Base-by-base conservation (phyloP, 495 filamentous ascomycete genomes). In the Lindgomyces ingoldianus region DNA sequence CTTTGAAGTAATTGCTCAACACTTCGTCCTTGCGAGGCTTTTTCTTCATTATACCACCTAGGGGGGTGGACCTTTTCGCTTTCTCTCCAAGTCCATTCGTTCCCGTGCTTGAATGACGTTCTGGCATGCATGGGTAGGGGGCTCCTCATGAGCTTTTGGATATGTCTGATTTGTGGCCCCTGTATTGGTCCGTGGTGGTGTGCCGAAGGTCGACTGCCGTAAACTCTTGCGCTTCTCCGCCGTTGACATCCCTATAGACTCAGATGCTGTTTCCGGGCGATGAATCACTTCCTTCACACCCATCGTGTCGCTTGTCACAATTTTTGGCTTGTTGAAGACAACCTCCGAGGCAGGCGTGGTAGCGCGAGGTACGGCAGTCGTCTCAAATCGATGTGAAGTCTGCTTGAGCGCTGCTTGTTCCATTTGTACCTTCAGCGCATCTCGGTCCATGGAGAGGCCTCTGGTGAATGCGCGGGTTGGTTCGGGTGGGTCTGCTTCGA, bases 31-130 rank as follows among this genome's bases (percentile, higher is more conserved):
- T 57, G 21, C 39, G n/a, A 21, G 18, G 54, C 39, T 46, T 16
- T 26, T 50, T 21, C 51, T 33, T 62, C 10, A 41, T n/a, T 26
- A 51, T 44, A 48, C 41, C n/a, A 46, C 41, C 9, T 16, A 8
- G n/a, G n/a, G n/a, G 12, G 39, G 44, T 46, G 42, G 51, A 54
- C n/a, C 26, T 39, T 33, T 69, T 65, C 49, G 12, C 53, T 57
- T 52, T 24, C 2, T 41, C 33, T 44, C 58, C 12, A 22, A 21
- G 1, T 54, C 44, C 24, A 60, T 19, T 30, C 4, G 12, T 12
- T 67, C 62, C 24, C 67, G 67, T 29, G 33, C 65, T 74, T 36
- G 64, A 44, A 45, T 30, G 27, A 44, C 64, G 50, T 63, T 36
- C 41, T 33, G 65, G 44, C 26, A 24, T 9, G 22, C 11, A 51